phyloP scores from a whole-genome alignment of 2,329 filamentous ascomycete species.

The Sarocladium oryzae region DNA sequence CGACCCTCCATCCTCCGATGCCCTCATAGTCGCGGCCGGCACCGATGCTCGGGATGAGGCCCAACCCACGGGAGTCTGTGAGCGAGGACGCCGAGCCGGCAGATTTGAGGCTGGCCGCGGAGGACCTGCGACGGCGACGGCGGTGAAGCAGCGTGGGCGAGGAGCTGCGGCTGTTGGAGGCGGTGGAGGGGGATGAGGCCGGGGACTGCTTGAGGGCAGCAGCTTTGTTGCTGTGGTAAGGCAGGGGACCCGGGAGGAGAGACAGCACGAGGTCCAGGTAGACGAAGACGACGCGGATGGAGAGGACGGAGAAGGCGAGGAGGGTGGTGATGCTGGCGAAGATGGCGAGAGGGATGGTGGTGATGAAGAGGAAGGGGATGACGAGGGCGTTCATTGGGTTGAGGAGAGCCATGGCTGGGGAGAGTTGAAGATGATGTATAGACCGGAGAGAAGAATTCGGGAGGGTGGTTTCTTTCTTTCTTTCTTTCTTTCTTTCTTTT shows the following conservation, averaged over 20 bases:
- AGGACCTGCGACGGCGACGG: constrained; percentile 25
- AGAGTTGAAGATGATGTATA: background rate
- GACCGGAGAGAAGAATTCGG: no score
- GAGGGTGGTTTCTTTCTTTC: no score
- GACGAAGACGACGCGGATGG: constrained; percentile 53
- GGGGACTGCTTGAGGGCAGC: constrained; percentile 5
- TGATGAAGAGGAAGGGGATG: constrained; percentile 55
- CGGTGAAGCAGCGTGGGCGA: constrained; percentile 19
- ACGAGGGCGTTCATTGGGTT: constrained; percentile 50
- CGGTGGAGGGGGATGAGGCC: constrained; percentile 11
- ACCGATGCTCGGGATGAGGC: constrained; percentile 41
- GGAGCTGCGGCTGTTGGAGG: constrained; percentile 12
- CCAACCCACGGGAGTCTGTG: constrained; percentile 29
- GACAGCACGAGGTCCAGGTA: constrained; percentile 57
- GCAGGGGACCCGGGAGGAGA: constrained; percentile 49
- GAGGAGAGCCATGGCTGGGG: constrained; percentile 40
- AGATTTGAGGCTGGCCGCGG: constrained; percentile 24
- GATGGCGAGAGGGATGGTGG: constrained; percentile 57
- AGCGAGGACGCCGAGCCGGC: constrained; percentile 27
- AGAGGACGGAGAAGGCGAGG: constrained; percentile 54
- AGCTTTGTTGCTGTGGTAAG: constrained; percentile 8
- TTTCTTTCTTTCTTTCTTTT: no score
- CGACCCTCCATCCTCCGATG: constrained; percentile 47
- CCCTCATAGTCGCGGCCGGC: constrained; percentile 53
- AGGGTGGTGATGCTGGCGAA: constrained; percentile 58